Base-by-base conservation (phyloP, 73 alveolate genomes). In the Durusdinium trenchii region DNA sequence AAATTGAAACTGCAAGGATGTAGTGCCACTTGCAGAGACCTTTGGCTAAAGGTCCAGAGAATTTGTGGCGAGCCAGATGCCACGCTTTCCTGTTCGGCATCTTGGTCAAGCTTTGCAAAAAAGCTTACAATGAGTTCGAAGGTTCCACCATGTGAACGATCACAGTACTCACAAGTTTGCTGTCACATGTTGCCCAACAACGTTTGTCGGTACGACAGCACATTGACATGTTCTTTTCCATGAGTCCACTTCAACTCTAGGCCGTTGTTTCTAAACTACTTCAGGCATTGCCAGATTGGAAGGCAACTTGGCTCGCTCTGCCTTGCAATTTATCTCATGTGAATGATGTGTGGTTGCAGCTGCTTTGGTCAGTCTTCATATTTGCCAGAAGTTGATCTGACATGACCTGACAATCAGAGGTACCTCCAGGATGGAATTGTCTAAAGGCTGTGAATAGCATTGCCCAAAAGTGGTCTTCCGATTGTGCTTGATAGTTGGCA, bases 341-440 rank as follows among this genome's bases (percentile, higher is more conserved):
- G n/a, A n/a, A n/a, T n/a, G 40, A 9, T 71, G 26, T 67, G 79
- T 32, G 26, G 79, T 32, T 32, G 32, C 43, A 14, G 26, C 79
- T 28, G 38, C 16, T 7, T 20, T 67, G 46, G 43, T 67, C 38
- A 38, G 9, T 18, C 20, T 20, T 67, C 46, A 62, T 4, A 23
- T 40, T 62, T 62, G 43, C 43, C 20, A 62, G 6, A 12, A 62
- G 43, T 62, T 62, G 43, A 35, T 12, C 9, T 14, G 42, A 62
- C 9, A 23, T 5, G 38, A 62, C 6, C 43, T 71, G n/a, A 50
- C 83, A 23, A 23, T 62, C 54, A 35, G 40, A 76, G 86, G 86
- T 76, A 32, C 86, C 86, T 76, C 86, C 86, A 42, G 86, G 86
- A 1, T 76, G 86, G 86, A 43, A 76, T 28, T 76, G 86, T 47